Evolutionary conservation across 2,329 filamentous ascomycete genomes (phyloP).

Genomic region (Akanthomyces uredinophilus): DNA sequence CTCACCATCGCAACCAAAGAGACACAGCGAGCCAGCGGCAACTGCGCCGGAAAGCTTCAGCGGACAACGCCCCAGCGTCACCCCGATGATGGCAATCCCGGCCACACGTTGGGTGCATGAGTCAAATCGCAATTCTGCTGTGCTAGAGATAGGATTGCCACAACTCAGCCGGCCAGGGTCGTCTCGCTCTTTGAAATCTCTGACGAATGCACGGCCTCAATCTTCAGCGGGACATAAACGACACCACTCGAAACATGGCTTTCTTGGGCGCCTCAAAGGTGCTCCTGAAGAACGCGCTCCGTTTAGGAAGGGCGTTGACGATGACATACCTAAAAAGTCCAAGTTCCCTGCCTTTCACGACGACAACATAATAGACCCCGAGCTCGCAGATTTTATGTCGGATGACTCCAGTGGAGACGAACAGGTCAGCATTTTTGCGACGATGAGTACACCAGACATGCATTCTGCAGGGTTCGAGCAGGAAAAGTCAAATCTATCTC

Average conservation of each 20-base stretch:
- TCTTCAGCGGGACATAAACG: constrained; percentile 72
- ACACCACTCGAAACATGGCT: constrained; percentile 82
- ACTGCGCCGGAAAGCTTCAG: constrained; percentile 35
- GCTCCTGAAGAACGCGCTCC: constrained; percentile 76
- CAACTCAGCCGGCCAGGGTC: constrained; percentile 88
- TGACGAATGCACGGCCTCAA: constrained; percentile 63
- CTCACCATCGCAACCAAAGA: constrained; percentile 31
- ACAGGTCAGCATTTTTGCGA: constrained; percentile 79
- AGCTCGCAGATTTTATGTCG: constrained; percentile 91
- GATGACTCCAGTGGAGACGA: constrained; percentile 94
- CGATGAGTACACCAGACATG: constrained; percentile 61
- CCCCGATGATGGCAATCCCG: constrained; percentile 67
- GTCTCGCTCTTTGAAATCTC: constrained; percentile 78
- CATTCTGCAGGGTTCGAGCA: constrained; percentile 64
- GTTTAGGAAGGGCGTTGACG: constrained; percentile 67
- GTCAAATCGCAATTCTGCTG: constrained; percentile 78
- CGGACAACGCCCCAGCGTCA: constrained; percentile 51
- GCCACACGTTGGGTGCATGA: constrained; percentile 63
- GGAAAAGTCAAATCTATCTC: constrained; percentile 68
- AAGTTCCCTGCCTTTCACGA: constrained; percentile 90
- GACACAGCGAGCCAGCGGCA: constrained; percentile 33
- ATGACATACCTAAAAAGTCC: constrained; percentile 60
- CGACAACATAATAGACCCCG: constrained; percentile 97
- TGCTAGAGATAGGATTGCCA: constrained; percentile 84
- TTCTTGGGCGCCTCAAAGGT: constrained; percentile 69